Evolutionary conservation across 169 alveolate genomes (phyloP).

Genomic region (Miamiensis avidus): DNA sequence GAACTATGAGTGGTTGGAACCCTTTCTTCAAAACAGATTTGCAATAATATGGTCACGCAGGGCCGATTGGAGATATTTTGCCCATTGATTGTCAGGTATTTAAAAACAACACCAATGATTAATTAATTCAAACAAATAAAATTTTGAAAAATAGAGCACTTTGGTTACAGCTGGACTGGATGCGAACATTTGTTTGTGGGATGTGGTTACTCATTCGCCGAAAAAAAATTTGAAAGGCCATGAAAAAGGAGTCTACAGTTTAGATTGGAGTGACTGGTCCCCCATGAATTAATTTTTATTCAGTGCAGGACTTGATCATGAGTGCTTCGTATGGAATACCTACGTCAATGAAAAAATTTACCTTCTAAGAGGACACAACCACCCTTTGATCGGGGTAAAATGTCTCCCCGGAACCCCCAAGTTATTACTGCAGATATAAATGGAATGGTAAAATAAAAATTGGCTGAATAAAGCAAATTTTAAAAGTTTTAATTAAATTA

Average conservation of each 20-base stretch:
- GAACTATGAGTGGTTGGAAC: slow-evolving; percentile 69
- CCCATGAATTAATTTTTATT: slow-evolving; percentile 54
- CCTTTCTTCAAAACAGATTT: slow-evolving; percentile 56
- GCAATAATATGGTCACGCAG: slow-evolving; percentile 45
- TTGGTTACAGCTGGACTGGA: slow-evolving; percentile 51
- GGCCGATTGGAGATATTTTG: slow-evolving; percentile 46
- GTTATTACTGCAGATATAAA: slow-evolving; percentile 84
- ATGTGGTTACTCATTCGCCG: slow-evolving; percentile 41
- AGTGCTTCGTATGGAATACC: slow-evolving; percentile 77
- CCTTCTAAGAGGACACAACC: slow-evolving; percentile 79
- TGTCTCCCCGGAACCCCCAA: slow-evolving; percentile 73
- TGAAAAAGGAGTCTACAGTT: slow-evolving; percentile 64
- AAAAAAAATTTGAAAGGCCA: slow-evolving; percentile 57
- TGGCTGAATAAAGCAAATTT: background rate
- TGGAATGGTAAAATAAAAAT: slow-evolving; percentile 74
- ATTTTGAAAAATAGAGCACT: slow-evolving; percentile 1
- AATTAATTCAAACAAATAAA: too few relatives aligned
- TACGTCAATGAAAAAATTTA: slow-evolving; percentile 71
- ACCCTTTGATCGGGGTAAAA: slow-evolving; percentile 79
- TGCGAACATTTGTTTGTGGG: slow-evolving; percentile 54
- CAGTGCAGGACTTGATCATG: slow-evolving; percentile 79
- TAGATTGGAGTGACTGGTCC: slow-evolving; percentile 72
- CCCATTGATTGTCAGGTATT: slow-evolving; percentile 34
- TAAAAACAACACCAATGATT: too few relatives aligned
- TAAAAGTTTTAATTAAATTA: too few relatives aligned